These are phyloP conservation scores for Starmera dryadoides DNA, from an alignment of 805 yeast species.

Conservation along the genomic window DNA sequence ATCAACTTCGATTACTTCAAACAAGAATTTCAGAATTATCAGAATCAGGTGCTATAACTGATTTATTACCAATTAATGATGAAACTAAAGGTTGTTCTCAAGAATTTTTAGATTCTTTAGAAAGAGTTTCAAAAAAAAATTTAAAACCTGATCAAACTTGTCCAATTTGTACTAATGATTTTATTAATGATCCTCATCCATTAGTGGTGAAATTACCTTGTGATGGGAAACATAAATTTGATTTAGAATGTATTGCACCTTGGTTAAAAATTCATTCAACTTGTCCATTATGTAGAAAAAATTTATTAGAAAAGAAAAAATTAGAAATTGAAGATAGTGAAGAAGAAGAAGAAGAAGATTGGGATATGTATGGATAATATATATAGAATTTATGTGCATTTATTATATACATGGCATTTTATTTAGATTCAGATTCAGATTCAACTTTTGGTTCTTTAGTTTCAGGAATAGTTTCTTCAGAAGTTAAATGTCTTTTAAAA, in stretches of 20 bases:
- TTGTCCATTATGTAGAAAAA: conserved; percentile 83
- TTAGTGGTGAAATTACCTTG: conserved; percentile 74
- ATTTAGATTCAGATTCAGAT: background rate
- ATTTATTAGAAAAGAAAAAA: conserved; percentile 47
- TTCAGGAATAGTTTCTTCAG: conserved; percentile 3
- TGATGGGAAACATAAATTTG: conserved; percentile 58
- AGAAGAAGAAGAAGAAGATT: conserved; percentile 59
- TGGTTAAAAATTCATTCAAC: conserved; percentile 73
- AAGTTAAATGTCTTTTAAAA: conserved; percentile 45
- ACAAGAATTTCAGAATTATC: no score
- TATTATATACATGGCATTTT: background rate
- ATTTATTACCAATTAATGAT: conserved; percentile 16
- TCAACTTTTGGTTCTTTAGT: background rate
- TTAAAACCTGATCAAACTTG: conserved; percentile 52
- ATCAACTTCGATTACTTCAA: conserved; percentile 10
- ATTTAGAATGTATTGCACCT: conserved; percentile 83
- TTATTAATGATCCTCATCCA: conserved; percentile 68
- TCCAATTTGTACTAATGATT: conserved; percentile 77
- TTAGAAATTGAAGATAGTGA: conserved; percentile 35
- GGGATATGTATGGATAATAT: conserved; percentile 70
- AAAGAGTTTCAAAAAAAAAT: conserved; percentile 49
- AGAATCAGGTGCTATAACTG: conserved; percentile 19
- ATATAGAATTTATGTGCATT: background rate
- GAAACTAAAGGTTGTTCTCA: conserved; percentile 52
- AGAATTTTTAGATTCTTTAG: conserved; percentile 67